These are phyloP conservation scores for Ganoderma boninense DNA, from an alignment of 1,284 basidiomycete genomes.

Conservation along the genomic window DNA sequence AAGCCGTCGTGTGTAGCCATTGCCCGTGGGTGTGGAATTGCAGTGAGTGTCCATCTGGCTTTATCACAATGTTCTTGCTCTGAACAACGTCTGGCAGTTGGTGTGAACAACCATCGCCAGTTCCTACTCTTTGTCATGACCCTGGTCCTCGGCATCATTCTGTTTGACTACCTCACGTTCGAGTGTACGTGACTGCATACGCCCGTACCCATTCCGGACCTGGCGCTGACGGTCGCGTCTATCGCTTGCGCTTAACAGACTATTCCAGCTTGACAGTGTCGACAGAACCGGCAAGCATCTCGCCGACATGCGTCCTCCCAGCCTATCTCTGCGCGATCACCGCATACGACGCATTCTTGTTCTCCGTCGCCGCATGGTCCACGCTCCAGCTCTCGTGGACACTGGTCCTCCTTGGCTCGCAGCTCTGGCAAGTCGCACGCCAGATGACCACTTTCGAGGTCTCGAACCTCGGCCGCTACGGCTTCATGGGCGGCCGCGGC, in stretches of 20 bases:
- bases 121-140: conserved; percentile 91
- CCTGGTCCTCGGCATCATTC: conserved; percentile 82
- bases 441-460: conserved; percentile 99
- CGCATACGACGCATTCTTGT: conserved; percentile 84
- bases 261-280: conserved; percentile 54
- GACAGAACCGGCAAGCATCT: conserved; percentile 51
- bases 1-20: conserved; percentile 61
- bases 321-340: conserved; percentile 74
- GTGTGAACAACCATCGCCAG: conserved; percentile 94
- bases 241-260: conserved; percentile 44
- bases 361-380: conserved; percentile 85
- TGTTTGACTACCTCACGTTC: conserved; percentile 86
- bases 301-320: conserved; percentile 75
- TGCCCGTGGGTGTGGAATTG: conserved; percentile 99
- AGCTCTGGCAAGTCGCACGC: conserved; percentile 90
- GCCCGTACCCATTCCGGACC: conserved; percentile 9
- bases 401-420: conserved; percentile 82
- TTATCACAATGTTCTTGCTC: conserved; percentile 16
- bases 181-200: conserved; percentile 65
- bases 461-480: conserved; percentile 92
- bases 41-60: conserved; percentile 58
- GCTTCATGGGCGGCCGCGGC: conserved; percentile 96
- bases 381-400: conserved; percentile 96
- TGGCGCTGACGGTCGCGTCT: background rate
- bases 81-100: conserved; percentile 61